Base-by-base conservation (phyloP, 768 basidiomycete species). In the Pulveroboletus sp. region DNA sequence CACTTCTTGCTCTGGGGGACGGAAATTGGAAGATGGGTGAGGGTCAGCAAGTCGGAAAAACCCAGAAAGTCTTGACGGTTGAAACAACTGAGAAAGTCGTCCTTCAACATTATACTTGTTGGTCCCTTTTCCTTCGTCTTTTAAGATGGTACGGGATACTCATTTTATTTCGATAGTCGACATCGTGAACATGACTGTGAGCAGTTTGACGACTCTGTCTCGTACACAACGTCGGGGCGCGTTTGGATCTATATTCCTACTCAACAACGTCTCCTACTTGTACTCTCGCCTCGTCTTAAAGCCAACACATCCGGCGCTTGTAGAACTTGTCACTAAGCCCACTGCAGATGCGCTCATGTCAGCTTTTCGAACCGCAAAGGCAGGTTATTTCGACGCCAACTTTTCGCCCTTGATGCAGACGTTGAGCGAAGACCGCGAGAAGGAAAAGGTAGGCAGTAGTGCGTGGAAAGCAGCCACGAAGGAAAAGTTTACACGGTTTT, bases 21-120 rank as follows among this genome's bases (percentile, higher is more conserved):
- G 90, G 90, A 9, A 92, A 92, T 56, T 92, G 90, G 90, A 88
- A 81, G 68, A 92, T 93, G 89, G 90, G 90, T 5, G 88, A 89
- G 52, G 89, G 88, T 6, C 75, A 87, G 18, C 75, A 77, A 57
- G 80, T 85, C 6, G 79, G 78, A 9, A 81, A 79, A 57, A 63
- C 61, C 2, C 54, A 66, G 7, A 78, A 79, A 47, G 24, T 21
- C 3, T 28, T 49, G 15, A 55, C 70, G 1, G 72, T 71, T 5
- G 83, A 81, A 28, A 73, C 73, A 9, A 83, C 82, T 48, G 82
- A 85, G 58, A 69, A 68, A 35, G 69, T 75, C 15, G 73, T 92
- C 10, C 69, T 90, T 21, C 85, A 91, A 59, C 88, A 91, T 64
- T 93, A 80, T 59, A 71, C 82, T 8, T 81, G 89, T 89, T 52